Evolutionary conservation across 768 basidiomycete species (phyloP).

Genomic region (Asterophora parasitica): DNA sequence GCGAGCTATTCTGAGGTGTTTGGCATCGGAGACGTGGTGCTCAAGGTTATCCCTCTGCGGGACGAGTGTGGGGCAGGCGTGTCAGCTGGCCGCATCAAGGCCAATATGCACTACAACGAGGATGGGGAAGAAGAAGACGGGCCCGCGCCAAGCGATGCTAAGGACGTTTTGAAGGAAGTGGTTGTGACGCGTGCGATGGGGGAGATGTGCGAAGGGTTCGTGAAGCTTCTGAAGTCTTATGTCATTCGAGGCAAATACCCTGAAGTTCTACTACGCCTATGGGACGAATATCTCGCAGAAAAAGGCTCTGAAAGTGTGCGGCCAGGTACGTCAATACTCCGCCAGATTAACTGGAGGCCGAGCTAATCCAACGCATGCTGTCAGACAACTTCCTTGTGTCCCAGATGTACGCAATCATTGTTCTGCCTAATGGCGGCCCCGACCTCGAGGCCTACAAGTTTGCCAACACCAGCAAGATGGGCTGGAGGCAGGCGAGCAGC

Average conservation of each 20-base stretch:
- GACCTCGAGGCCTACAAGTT: constrained; percentile 89
- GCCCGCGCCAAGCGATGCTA: constrained; percentile 68
- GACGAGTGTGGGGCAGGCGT: constrained; percentile 35
- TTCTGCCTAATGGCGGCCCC: constrained; percentile 84
- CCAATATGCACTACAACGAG: constrained; percentile 8
- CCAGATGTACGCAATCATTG: constrained; percentile 86
- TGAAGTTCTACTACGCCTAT: constrained; percentile 65
- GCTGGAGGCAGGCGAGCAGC: constrained; percentile 84
- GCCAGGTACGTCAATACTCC: constrained; percentile 51
- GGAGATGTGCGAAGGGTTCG: constrained; percentile 70
- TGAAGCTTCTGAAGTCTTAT: constrained; percentile 76
- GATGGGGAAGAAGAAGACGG: constrained; percentile 39
- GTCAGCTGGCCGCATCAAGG: constrained; percentile 7
- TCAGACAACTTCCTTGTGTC: constrained; percentile 69
- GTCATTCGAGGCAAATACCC: constrained; percentile 88
- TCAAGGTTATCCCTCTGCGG: constrained; percentile 81
- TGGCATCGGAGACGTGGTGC: constrained; percentile 81
- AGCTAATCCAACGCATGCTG: constrained; percentile 1
- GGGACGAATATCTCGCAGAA: constrained; percentile 79
- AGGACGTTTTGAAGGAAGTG: constrained; percentile 77
- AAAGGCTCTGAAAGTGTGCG: constrained; percentile 81
- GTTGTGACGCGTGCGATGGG: constrained; percentile 76
- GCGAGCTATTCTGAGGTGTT: constrained; percentile 97
- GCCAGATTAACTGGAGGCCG: neutral
- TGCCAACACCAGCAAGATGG: constrained; percentile 44